A percentile compares a stretch with the other conserved stretches of the same genome.
phyloP scores from a whole-genome alignment of 495 filamentous ascomycete genomes.

The Penicillium dipodomyicola region DNA sequence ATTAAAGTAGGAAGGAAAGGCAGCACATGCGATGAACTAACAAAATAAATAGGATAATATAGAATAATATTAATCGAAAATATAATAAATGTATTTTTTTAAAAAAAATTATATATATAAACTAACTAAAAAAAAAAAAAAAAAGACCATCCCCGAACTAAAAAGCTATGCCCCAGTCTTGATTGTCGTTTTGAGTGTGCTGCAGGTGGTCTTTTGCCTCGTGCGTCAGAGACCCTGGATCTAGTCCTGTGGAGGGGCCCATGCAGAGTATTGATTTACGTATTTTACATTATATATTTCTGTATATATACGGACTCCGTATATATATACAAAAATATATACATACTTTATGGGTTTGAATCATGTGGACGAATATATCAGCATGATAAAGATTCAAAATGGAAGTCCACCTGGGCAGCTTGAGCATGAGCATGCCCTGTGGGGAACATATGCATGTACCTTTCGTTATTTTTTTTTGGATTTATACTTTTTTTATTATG shows the following conservation, averaged over 20 bases:
- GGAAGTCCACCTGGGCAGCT: too few relatives aligned
- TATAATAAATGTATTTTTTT: slow-evolving; percentile 6
- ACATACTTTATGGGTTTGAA: too few relatives aligned
- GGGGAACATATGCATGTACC: slow-evolving; percentile 1
- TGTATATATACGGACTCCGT: too few relatives aligned
- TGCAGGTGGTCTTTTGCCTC: slow-evolving; percentile 37
- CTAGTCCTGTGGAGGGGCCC: slow-evolving; percentile 24
- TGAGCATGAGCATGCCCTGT: not conserved
- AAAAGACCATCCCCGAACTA: slow-evolving; percentile 15
- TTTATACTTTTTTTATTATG: not conserved
- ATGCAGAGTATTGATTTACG: slow-evolving; percentile 17
- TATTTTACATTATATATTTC: too few relatives aligned
- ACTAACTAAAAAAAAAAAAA: not conserved
- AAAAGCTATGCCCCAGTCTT: slow-evolving; percentile 23
- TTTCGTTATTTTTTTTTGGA: not conserved
- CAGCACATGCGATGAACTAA: slow-evolving; percentile 14
- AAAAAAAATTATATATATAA: slow-evolving; percentile 4
- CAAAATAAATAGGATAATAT: slow-evolving; percentile 12
- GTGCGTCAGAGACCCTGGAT: slow-evolving; percentile 38
- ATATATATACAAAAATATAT: too few relatives aligned
- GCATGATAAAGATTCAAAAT: too few relatives aligned
- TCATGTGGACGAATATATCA: too few relatives aligned
- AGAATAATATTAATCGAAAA: slow-evolving; percentile 9
- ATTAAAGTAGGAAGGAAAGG: slow-evolving; percentile 17
- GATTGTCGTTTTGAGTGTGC: slow-evolving; percentile 34